Percentiles rank a stretch among this genome's conserved stretches.
phyloP scores from a whole-genome alignment of 192 early-diverging fungal genomes.

The Podila verticillata region DNA sequence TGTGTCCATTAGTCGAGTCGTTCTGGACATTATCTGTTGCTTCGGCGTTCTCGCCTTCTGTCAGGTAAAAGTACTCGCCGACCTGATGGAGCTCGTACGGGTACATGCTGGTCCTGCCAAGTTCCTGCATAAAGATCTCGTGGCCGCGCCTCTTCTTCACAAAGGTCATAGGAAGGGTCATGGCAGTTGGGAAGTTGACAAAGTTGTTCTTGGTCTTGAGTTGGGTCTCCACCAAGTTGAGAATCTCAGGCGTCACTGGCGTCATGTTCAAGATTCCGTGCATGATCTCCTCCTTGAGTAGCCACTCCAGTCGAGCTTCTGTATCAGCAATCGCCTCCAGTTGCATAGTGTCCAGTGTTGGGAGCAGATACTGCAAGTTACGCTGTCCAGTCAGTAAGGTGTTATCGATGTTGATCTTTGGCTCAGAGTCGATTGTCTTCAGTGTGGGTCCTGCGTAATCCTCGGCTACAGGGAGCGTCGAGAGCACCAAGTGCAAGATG shows the following conservation, averaged over 20 bases:
- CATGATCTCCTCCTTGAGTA: slow-evolving; percentile 83
- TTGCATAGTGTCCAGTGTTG: slow-evolving; percentile 54
- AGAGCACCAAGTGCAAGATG: slow-evolving; percentile 69
- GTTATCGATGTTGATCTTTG: slow-evolving; percentile 37
- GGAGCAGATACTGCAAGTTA: slow-evolving; percentile 35
- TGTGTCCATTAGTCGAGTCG: slow-evolving; percentile 6
- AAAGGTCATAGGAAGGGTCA: slow-evolving; percentile 59
- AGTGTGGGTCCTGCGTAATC: slow-evolving; percentile 46
- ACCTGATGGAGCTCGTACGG: slow-evolving; percentile 61
- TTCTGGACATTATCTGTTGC: slow-evolving; percentile 6
- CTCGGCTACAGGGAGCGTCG: slow-evolving; percentile 66
- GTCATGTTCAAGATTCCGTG: slow-evolving; percentile 69
- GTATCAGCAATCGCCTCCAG: slow-evolving; percentile 68
- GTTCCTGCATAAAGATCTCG: slow-evolving; percentile 61
- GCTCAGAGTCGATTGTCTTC: slow-evolving; percentile 44
- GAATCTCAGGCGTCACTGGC: slow-evolving; percentile 58
- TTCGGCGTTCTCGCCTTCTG: slow-evolving; percentile 27
- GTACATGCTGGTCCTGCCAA: slow-evolving; percentile 54
- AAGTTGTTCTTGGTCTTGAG: slow-evolving; percentile 63
- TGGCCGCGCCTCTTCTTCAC: slow-evolving; percentile 57
- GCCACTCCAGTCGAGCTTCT: slow-evolving; percentile 61
- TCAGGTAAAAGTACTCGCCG: slow-evolving; percentile 64
- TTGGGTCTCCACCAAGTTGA: slow-evolving; percentile 62
- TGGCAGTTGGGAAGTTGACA: slow-evolving; percentile 66
- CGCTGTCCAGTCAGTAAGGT: slow-evolving; percentile 16